Percentiles rank a stretch among this genome's conserved stretches.
These are phyloP conservation scores for Linnemannia schmuckeri DNA, from an alignment of 192 early-diverging fungal species.

Conservation along the genomic window DNA sequence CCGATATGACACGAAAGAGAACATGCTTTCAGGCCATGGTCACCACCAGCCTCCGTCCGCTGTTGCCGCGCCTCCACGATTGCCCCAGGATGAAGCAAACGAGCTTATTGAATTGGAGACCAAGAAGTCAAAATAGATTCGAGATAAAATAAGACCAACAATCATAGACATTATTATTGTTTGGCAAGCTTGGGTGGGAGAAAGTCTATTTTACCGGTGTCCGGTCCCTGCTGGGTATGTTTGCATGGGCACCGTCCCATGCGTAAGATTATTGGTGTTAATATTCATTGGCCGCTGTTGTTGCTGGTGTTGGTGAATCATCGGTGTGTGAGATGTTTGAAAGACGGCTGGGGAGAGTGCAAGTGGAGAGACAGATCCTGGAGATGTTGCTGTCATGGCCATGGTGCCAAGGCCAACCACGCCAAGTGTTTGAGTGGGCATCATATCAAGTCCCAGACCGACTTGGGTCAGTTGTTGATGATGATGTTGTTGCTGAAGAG, in stretches of 20 bases:
- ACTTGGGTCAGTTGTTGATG: slow-evolving; percentile 22
- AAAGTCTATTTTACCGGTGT: background rate
- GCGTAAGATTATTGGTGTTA: background rate
- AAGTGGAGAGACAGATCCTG: background rate
- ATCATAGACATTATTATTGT: background rate
- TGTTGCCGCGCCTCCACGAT: background rate
- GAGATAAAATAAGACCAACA: no score
- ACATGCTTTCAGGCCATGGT: slow-evolving; percentile 10
- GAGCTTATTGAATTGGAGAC: slow-evolving; percentile 33
- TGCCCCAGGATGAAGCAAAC: background rate
- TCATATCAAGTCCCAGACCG: slow-evolving; percentile 19
- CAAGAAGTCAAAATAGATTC: slow-evolving; percentile 21
- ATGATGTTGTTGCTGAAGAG: background rate
- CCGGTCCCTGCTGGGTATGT: background rate
- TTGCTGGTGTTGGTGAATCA: background rate
- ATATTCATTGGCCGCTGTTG: background rate
- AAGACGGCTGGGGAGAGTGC: background rate
- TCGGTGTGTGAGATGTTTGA: background rate
- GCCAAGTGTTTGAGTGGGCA: background rate
- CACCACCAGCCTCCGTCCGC: background rate
- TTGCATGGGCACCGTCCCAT: background rate
- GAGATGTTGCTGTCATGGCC: background rate
- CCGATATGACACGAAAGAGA: slow-evolving; percentile 38
- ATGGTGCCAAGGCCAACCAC: background rate
- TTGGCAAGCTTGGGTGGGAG: background rate